Evolutionary conservation across 148 eudicot species (phyloP).

Genomic region (Rhododendron henanense): DNA sequence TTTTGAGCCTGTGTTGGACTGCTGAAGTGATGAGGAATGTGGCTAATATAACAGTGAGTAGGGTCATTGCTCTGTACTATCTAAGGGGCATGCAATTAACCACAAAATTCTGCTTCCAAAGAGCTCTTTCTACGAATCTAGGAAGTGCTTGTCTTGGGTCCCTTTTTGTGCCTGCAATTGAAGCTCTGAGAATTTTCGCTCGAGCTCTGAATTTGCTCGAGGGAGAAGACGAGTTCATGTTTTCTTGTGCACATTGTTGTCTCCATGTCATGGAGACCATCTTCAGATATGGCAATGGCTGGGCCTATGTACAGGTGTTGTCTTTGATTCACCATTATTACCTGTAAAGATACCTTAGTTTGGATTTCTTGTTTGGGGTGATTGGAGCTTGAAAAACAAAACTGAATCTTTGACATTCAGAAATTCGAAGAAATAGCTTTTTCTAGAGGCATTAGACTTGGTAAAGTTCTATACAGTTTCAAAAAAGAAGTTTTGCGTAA

Average conservation of each 20-base stretch:
- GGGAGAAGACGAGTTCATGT: conserved; percentile 99
- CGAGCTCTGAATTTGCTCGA: conserved; percentile 83
- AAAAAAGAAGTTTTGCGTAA: background rate
- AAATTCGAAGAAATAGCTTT: background rate
- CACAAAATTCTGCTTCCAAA: conserved; percentile 80
- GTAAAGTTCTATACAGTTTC: background rate
- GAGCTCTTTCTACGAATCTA: conserved; percentile 73
- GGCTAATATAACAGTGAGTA: conserved; percentile 77
- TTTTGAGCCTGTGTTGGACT: conserved; percentile 79
- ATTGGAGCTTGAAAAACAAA: background rate
- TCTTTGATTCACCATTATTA: background rate
- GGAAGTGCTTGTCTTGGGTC: conserved; percentile 96
- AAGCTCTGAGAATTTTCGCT: conserved; percentile 77
- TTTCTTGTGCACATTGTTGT: conserved; percentile 97
- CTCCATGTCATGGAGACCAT: conserved; percentile 76
- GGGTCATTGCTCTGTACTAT: conserved; percentile 85
- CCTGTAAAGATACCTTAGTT: background rate
- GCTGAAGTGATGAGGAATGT: conserved; percentile 97
- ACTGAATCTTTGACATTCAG: background rate
- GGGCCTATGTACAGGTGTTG: conserved; percentile 95
- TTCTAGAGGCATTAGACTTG: background rate
- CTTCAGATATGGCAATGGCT: conserved; percentile 81
- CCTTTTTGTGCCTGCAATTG: conserved; percentile 86
- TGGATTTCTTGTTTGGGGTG: background rate
- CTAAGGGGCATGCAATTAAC: conserved; percentile 90